Base-by-base conservation (phyloP, 768 basidiomycete species). In the Amanita pseudoporphyria region DNA sequence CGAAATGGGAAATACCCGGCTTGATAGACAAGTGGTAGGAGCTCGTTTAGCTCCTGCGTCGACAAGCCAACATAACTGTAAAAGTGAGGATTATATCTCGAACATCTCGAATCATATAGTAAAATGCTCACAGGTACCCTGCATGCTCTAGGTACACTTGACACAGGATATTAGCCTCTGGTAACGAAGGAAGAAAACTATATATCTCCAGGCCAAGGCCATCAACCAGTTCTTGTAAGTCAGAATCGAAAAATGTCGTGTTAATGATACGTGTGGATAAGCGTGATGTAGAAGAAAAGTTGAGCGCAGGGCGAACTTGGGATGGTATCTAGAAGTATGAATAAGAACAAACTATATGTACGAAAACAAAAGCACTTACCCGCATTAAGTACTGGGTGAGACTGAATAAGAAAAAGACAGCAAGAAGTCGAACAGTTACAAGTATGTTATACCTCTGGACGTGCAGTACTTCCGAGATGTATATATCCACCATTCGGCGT, bases 81-180 rank as follows among this genome's bases (percentile, higher is more conserved):
- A 48, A 9, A 6, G n/a, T 10, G 10, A 26, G 14, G 0, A 33
- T 6, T 31, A 14, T 30, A n/a, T 21, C 38, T n/a, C 21, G 3
- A 5, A 19, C 5, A 52, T 50, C 14, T 19, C 35, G 26, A 33
- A 47, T 9, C 13, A 26, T 9, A 12, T n/a, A 31, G 31, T 31
- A 30, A 45, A 14, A 66, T n/a, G n/a, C 78, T 58, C 55, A 84
- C 81, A 81, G 57, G 60, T 68, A 78, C 57, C 73, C 67, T 10
- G 77, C 82, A 60, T 77, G 72, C 49, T 82, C 78, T 33, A 85
- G 64, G 60, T 85, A 88, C 28, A 79, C 64, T 35, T 85, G 79
- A 50, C 78, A 81, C 16, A 87, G 65, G 13, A 69, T 72, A 12
- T 74, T 64, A 1, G 85, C 84, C 55, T 84, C 77, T 3, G 77